phyloP scores from a whole-genome alignment of 1,139 yeast genomes.

The Suhomyces bokatorum region DNA sequence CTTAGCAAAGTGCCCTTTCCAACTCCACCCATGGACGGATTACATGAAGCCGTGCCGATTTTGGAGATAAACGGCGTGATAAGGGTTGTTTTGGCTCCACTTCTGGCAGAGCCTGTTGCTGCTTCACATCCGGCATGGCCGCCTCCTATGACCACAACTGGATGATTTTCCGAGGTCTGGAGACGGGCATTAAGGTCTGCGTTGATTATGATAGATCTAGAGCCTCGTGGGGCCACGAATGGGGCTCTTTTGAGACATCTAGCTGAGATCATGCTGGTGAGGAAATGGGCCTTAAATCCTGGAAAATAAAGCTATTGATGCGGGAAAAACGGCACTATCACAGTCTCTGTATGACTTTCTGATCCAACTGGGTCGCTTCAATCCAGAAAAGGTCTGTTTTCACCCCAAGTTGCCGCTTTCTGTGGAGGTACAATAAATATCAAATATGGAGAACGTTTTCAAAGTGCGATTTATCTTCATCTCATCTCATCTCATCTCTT shows the following conservation, averaged over 20 bases:
- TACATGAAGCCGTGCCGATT: slow-evolving; percentile 94
- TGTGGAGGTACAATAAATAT: not conserved
- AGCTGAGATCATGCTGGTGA: not conserved
- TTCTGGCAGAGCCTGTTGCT: slow-evolving; percentile 86
- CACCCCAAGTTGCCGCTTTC: not conserved
- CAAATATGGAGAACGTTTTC: not conserved
- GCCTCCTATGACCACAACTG: slow-evolving; percentile 91
- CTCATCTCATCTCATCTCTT: slow-evolving; percentile 12
- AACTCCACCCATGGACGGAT: slow-evolving; percentile 98
- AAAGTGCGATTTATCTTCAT: slow-evolving; percentile 3
- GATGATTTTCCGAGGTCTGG: slow-evolving; percentile 25
- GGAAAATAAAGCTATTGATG: not conserved
- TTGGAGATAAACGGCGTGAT: slow-evolving; percentile 75
- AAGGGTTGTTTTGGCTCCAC: slow-evolving; percentile 71
- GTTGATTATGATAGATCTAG: slow-evolving; percentile 11
- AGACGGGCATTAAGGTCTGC: slow-evolving; percentile 13
- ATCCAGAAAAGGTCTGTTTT: not conserved
- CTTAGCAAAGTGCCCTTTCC: slow-evolving; percentile 92
- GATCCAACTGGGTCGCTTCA: too few relatives aligned
- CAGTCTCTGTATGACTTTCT: not conserved
- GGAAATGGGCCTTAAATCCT: not conserved
- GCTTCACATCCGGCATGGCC: slow-evolving; percentile 99
- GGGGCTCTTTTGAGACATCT: not conserved
- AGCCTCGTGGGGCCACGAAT: not conserved
- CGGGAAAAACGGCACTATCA: not conserved